Percentiles rank a stretch among this genome's conserved stretches.
These are phyloP conservation scores for Helianthus annuus DNA, from an alignment of 129 eudicot species.

Conservation along the genomic window DNA sequence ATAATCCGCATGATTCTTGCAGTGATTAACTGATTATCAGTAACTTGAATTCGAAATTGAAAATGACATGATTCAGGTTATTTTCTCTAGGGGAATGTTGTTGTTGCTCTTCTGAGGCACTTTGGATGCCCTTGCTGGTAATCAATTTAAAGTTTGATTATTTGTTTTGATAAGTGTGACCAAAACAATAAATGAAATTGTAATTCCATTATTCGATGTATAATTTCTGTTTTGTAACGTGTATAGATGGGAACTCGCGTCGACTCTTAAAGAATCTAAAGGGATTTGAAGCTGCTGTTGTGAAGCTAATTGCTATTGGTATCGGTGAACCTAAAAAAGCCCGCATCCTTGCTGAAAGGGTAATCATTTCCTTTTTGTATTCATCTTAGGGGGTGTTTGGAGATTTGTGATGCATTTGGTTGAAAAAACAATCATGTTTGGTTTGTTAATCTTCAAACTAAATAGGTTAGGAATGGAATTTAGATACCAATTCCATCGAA, in stretches of 20 bases:
- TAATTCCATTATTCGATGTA: background rate
- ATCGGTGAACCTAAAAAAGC: slow-evolving; percentile 88
- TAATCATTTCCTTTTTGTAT: slow-evolving; percentile 22
- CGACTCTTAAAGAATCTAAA: slow-evolving; percentile 61
- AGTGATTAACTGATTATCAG: background rate
- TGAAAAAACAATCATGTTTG: background rate
- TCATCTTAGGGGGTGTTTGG: background rate
- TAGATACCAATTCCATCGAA: background rate
- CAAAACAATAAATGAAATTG: background rate
- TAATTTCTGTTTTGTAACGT: background rate
- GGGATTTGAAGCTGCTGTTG: slow-evolving; percentile 77
- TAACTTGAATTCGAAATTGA: background rate
- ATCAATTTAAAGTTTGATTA: slow-evolving; percentile 16
- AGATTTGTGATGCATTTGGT: background rate
- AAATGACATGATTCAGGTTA: background rate
- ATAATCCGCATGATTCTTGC: background rate
- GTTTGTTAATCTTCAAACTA: background rate
- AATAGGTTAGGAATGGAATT: background rate
- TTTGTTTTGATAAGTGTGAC: background rate
- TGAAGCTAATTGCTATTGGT: slow-evolving; percentile 91
- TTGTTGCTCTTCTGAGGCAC: slow-evolving; percentile 91
- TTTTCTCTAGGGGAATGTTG: slow-evolving; percentile 65
- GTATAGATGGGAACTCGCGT: slow-evolving; percentile 93
- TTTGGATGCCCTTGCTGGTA: slow-evolving; percentile 99
- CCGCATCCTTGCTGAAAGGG: slow-evolving; percentile 80